phyloP scores from a whole-genome alignment of 768 basidiomycete genomes.

The Tulasnella sp. region DNA sequence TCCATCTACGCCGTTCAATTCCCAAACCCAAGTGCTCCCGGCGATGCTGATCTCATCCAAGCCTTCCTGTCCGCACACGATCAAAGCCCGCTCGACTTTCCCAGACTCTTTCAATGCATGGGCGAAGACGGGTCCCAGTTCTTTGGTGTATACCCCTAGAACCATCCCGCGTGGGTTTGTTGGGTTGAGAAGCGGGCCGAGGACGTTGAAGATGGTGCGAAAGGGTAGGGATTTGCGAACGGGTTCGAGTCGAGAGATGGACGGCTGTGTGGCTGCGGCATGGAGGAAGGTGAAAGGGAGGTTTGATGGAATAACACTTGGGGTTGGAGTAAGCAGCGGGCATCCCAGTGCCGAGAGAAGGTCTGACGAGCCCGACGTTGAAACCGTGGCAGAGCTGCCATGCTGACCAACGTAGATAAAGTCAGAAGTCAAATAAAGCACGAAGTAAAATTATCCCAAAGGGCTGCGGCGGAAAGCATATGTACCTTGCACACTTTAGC shows the following conservation, averaged over 20 bases:
- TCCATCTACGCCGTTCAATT: slow-evolving; percentile 29
- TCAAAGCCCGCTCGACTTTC: slow-evolving; percentile 73
- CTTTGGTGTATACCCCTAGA: slow-evolving; percentile 81
- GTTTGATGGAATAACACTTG: slow-evolving; percentile 34
- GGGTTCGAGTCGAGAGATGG: slow-evolving; percentile 78
- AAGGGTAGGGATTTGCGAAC: slow-evolving; percentile 86
- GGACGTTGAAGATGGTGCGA: slow-evolving; percentile 94
- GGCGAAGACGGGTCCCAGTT: slow-evolving; percentile 82
- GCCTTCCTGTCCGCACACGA: slow-evolving; percentile 90
- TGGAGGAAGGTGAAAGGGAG: slow-evolving; percentile 91
- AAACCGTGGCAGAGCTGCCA: slow-evolving; percentile 87
- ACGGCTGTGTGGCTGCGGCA: slow-evolving; percentile 90
- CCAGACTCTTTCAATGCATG: not conserved
- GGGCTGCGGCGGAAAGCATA: not conserved
- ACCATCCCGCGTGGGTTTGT: slow-evolving; percentile 85
- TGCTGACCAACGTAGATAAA: slow-evolving; percentile 57
- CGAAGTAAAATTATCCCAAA: not conserved
- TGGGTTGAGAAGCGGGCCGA: slow-evolving; percentile 94
- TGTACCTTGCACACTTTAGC: slow-evolving; percentile 86
- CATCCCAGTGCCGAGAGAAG: not conserved
- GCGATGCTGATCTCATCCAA: slow-evolving; percentile 96
- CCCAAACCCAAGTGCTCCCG: slow-evolving; percentile 83
- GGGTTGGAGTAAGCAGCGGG: not conserved
- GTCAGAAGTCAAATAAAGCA: not conserved
- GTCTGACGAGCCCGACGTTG: slow-evolving; percentile 83